These are phyloP conservation scores for Fraxinus cuspidata DNA, from an alignment of 257 asterid genomes.

Conservation along the genomic window DNA sequence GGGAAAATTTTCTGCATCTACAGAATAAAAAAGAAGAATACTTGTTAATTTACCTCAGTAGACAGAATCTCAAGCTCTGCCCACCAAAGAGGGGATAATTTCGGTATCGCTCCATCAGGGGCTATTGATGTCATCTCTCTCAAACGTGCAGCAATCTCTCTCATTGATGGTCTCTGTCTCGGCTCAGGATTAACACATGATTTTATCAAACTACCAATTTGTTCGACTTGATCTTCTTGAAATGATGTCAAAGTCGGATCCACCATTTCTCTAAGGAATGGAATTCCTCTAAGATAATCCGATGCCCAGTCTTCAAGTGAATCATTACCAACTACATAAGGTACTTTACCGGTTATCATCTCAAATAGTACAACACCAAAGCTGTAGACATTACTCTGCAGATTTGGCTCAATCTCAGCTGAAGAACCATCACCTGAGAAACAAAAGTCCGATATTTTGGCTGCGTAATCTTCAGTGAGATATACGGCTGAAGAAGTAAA, in stretches of 20 bases:
- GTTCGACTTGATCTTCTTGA: slow-evolving; percentile 47
- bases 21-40: background rate
- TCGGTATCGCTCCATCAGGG: slow-evolving; percentile 70
- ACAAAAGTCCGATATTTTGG: slow-evolving; percentile 70
- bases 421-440: slow-evolving; percentile 38
- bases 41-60: slow-evolving; percentile 25
- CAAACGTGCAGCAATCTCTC: slow-evolving; percentile 49
- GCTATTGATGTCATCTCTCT: slow-evolving; percentile 69
- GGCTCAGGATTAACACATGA: slow-evolving; percentile 52
- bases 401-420: slow-evolving; percentile 32
- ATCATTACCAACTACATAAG: slow-evolving; percentile 51
- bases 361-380: slow-evolving; percentile 71
- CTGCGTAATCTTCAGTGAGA: slow-evolving; percentile 83
- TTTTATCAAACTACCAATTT: slow-evolving; percentile 52
- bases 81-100: slow-evolving; percentile 84
- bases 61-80: slow-evolving; percentile 83
- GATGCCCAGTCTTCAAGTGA: slow-evolving; percentile 65
- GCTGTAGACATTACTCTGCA: slow-evolving; percentile 60
- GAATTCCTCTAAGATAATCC: slow-evolving; percentile 51
- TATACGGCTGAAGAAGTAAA: slow-evolving; percentile 66
- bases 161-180: slow-evolving; percentile 52
- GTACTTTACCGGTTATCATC: slow-evolving; percentile 74
- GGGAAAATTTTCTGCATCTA: slow-evolving; percentile 21
- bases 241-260: slow-evolving; percentile 65
- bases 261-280: slow-evolving; percentile 40